Evolutionary conservation across 2,329 filamentous ascomycete species (phyloP), one percentile per base, ranked within the genome.

Genomic region (Coleophoma eucalyptorum): DNA sequence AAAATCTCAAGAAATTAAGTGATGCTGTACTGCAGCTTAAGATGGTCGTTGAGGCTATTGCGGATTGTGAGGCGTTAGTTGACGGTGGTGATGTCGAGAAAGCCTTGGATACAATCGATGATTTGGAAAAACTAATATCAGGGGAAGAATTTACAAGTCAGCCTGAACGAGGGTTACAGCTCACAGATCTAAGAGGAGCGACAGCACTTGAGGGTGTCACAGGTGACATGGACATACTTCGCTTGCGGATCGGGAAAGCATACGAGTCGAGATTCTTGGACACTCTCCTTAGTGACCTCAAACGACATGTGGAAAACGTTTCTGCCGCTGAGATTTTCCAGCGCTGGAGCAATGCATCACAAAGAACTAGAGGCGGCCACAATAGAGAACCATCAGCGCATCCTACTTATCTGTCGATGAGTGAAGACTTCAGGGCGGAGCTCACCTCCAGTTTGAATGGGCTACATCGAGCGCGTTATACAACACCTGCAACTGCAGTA

Each of bases 1-100:
- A 96, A 60, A 99, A 99, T 63, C 71, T 97, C 4, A 81, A 86
- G 51, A 89, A 90, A 66, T 74, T 99, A 15, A 86, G 88, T 31
- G 84, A 90, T 64, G 89, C 92, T 1, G 88, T 96, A 2, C 78
- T 86, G 59, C 94, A 99, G 65, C 77, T 99, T 20, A 84, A 86
- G 56, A 80, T 84, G 49, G 85, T 97, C 40, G 85, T 96, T 1
- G 79, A 88, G 40, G 84, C 84, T 1, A 80, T 97, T 3, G 81
- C 81, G 4, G 77, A 76, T 26, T 96, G 91, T 61, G 93, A 97
- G 66, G 77, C 83, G 26, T 71, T 93, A 32, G 89, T 97, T 2
- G 90, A 97, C 52, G 79, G 80, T 18, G 91, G 90, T n/a, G 80
- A 93, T 35, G 81, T 96, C 10, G 89, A 96, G 50, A 79, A 84